Base-by-base conservation (phyloP, 108 stramenopile genomes). In the Cyclotella atomus region DNA sequence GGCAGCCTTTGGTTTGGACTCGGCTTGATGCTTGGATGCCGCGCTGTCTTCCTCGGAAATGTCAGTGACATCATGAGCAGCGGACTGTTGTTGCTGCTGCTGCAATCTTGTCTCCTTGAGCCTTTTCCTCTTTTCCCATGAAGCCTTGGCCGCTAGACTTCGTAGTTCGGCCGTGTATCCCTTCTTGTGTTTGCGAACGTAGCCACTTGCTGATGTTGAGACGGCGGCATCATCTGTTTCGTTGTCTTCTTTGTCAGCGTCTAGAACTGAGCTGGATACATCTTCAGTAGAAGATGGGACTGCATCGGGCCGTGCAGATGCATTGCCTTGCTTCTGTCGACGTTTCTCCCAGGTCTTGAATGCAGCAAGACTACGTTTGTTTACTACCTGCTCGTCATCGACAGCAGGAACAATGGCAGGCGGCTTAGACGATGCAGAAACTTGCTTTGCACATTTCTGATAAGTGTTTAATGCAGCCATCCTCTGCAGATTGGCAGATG, bases 61-160 rank as follows among this genome's bases (percentile, higher is more conserved):
- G 47, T 44, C 33, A 33, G 64, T 55, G 19, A 25, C 29, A 38
- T 34, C 43, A 34, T 34, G 33, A 41, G 70, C 23, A n/a, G 43
- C 25, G 49, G 34, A 29, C 59, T 50, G 20, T 10, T 27, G 28
- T 45, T 49, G 57, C 36, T 38, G 12, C n/a, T n/a, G n/a, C n/a
- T n/a, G n/a, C n/a, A n/a, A n/a, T n/a, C n/a, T n/a, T n/a, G 30
- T 12, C 14, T 28, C 43, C 24, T 70, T 62, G 56, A 23, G 7
- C 30, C 54, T 64, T 0, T 30, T 46, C 19, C 56, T 70, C 46
- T 71, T 70, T 50, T 71, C 77, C 63, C 77, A 67, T n/a, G 64
- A 65, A 38, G 65, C 65, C 52, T 60, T 53, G 50, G 66, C 69
- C 17, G 76, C 68, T 47, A 36, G 27, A 28, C 69, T 49, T 60